Evolutionary conservation across 2,329 filamentous ascomycete species (phyloP), one percentile per base, ranked within the genome.

Genomic region (Neofusicoccum ribis): DNA sequence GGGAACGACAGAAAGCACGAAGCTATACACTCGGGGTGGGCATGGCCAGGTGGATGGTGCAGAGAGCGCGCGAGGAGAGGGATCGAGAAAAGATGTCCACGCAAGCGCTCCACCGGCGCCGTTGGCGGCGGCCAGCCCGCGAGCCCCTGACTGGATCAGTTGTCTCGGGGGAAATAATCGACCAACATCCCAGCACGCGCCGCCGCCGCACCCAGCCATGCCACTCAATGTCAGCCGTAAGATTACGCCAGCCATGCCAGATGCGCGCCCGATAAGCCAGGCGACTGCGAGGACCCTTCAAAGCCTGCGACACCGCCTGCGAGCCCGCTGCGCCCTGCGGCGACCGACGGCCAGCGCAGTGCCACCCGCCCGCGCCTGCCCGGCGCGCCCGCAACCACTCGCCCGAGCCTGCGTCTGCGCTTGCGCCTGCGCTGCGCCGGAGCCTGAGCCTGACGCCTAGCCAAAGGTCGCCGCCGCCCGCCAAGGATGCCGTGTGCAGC

Each of bases 1-100:
- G 39, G 27, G 49, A 60, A 47, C 56, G 56, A 60, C 56, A 60
- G 56, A 60, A 60, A 47, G 56, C 56, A 60, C 56, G 43, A 60
- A 60, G 56, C 56, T 60, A 60, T 39, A 60, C 39, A 47, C 41
- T 46, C 56, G 39, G 54, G 23, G 54, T 46, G 54, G 54, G 41
- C 54, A 59, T 59, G 54, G 54, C 54, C 27, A 60, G 56, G 56
- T 60, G 56, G 43, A 60, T 60, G 56, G 39, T 44, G 56, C 56
- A 60, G 56, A 20, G 17, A 27, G 52, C 50, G 50, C 39, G 54
- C 56, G 56, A 60, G 56, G 56, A 47, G 56, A 60, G 56, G 41
- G 56, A 47, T 60, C 56, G 56, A 60, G 56, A 60, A 60, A 60
- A 60, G 56, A 60, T 60, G 56, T 60, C 56, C 56, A 60, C 56